Evolutionary conservation across 2,329 filamentous ascomycete genomes (phyloP).

Genomic region (Penicillium sp.): DNA sequence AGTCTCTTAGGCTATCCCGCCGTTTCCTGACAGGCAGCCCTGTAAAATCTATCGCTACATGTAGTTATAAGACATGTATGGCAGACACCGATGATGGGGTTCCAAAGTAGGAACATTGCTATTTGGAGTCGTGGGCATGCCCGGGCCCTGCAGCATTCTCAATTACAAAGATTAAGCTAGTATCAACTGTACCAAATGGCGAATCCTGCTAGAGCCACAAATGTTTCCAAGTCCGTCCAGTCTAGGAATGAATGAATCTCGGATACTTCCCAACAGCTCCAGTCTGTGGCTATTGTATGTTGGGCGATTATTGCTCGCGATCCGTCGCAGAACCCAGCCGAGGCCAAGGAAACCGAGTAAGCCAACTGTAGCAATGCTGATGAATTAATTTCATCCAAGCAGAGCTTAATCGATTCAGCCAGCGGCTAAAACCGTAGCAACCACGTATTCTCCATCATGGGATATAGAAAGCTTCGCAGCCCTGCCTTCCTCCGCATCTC

Average conservation of each 20-base stretch:
- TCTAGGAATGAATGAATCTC: too few relatives aligned
- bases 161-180: background rate
- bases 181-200: background rate
- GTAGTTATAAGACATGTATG: background rate
- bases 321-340: background rate
- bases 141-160: background rate
- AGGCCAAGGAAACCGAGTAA: background rate
- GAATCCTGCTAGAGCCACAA: background rate
- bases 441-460: conserved; percentile 80
- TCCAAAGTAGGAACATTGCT: background rate
- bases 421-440: conserved; percentile 46
- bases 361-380: background rate
- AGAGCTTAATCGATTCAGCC: conserved; percentile 20
- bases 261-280: background rate
- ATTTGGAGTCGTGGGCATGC: background rate
- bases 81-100: background rate
- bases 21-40: background rate
- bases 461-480: conserved; percentile 75
- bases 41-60: background rate
- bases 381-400: background rate
- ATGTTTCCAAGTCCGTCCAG: background rate
- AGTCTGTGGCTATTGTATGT: background rate
- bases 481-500: conserved; percentile 41
- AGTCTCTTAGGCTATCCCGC: background rate
- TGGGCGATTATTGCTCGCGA: background rate